These are phyloP conservation scores for Thuja plicata DNA, from an alignment of 83 land plant species.

Conservation along the genomic window DNA sequence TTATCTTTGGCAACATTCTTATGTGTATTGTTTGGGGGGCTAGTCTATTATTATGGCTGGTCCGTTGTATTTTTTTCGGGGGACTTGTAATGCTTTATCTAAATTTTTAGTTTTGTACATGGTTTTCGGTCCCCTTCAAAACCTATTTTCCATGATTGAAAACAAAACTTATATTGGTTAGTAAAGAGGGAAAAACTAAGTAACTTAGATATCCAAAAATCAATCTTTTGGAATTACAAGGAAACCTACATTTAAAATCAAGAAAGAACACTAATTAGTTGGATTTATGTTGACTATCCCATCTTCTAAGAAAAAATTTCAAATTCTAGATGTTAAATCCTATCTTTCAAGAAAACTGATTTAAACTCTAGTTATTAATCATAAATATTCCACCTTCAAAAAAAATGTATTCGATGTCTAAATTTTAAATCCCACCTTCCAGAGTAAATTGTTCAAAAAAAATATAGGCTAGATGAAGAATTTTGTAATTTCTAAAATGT, in stretches of 20 bases:
- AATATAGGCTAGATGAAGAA: not conserved
- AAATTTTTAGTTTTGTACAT: too few relatives aligned
- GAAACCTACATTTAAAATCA: not conserved
- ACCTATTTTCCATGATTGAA: too few relatives aligned
- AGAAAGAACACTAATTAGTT: not conserved
- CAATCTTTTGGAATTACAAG: not conserved
- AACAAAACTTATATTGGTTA: not conserved
- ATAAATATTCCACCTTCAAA: too few relatives aligned
- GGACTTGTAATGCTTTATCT: too few relatives aligned
- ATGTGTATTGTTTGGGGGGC: too few relatives aligned
- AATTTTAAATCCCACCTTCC: not conserved
- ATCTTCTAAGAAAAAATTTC: not conserved
- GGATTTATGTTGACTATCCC: not conserved
- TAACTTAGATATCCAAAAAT: not conserved
- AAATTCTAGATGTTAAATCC: not conserved
- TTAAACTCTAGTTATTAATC: too few relatives aligned
- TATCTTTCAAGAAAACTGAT: not conserved
- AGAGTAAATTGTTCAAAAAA: not conserved
- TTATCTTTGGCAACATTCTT: too few relatives aligned
- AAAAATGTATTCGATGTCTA: not conserved
- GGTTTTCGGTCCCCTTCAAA: too few relatives aligned
- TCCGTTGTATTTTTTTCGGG: too few relatives aligned
- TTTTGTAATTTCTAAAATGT: not conserved
- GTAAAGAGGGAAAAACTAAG: not conserved
- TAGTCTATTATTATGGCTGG: too few relatives aligned